These are phyloP conservation scores for Aquanectria penicillioides DNA, from an alignment of 2,329 filamentous ascomycete species.

Conservation along the genomic window DNA sequence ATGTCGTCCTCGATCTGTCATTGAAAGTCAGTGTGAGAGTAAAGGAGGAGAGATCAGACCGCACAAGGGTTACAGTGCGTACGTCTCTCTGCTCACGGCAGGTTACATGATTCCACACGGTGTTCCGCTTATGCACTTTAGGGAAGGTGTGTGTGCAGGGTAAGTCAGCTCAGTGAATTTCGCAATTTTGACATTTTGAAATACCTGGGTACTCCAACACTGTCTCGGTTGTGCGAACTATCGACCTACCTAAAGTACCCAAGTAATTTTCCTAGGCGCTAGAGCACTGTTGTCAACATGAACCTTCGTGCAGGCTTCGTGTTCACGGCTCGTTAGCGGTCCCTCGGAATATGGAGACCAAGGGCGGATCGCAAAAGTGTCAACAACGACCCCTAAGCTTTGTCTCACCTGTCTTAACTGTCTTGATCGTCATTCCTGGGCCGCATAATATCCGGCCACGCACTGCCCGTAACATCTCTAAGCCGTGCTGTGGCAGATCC, in stretches of 20 bases:
- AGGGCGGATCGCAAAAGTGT: no score
- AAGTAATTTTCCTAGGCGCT: no score
- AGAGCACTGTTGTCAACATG: background rate
- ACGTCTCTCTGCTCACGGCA: no score
- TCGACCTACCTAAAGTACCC: no score
- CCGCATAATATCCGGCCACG: background rate
- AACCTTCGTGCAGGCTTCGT: background rate
- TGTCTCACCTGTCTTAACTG: no score
- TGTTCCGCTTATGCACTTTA: background rate
- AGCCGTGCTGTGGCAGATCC: background rate
- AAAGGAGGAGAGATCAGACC: background rate
- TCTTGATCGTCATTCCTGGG: constrained; percentile 7
- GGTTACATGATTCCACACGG: background rate
- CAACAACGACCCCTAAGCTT: background rate
- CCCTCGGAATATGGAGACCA: no score
- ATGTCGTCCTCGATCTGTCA: background rate
- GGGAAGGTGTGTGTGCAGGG: background rate
- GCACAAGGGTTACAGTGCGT: constrained; percentile 2
- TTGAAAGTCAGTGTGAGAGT: background rate
- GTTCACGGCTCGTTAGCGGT: background rate
- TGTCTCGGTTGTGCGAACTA: no score
- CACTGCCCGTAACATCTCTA: background rate
- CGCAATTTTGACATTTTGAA: background rate
- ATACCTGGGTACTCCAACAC: no score
- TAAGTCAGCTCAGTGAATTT: background rate